These are phyloP conservation scores for Barnettozyma botsteinii DNA, from an alignment of 805 yeast genomes.

Conservation along the genomic window DNA sequence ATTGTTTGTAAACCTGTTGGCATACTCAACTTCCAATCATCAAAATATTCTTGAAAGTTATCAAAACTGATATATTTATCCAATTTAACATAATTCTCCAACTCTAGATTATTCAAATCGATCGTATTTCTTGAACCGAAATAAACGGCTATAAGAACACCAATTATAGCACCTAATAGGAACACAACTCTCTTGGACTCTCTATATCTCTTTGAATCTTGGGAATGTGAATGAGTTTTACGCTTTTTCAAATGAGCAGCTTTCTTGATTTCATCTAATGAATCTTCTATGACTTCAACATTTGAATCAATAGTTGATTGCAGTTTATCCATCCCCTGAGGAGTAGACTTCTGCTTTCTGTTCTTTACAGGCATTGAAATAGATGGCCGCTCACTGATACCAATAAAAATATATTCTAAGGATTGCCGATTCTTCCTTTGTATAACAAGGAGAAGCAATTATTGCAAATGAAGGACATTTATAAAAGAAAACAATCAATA, in stretches of 20 bases:
- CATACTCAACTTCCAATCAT: conserved; percentile 66
- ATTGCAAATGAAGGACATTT: too few relatives aligned
- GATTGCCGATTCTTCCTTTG: too few relatives aligned
- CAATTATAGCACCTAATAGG: conserved; percentile 66
- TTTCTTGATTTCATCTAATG: conserved; percentile 13
- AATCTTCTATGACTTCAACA: conserved; percentile 16
- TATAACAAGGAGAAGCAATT: too few relatives aligned
- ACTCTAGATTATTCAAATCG: conserved; percentile 19
- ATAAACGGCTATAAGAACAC: conserved; percentile 58
- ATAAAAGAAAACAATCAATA: background rate
- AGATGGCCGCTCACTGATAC: too few relatives aligned
- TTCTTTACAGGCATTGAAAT: background rate
- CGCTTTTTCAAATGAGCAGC: conserved; percentile 5
- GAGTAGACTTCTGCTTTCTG: background rate
- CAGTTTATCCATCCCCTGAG: conserved; percentile 1
- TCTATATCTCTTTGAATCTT: conserved; percentile 21
- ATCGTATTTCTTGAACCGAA: conserved; percentile 46
- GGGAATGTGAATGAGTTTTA: background rate
- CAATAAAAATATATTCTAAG: too few relatives aligned
- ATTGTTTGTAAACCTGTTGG: conserved; percentile 49
- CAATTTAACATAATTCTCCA: conserved; percentile 18
- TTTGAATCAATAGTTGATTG: conserved; percentile 13
- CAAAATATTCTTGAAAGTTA: conserved; percentile 49
- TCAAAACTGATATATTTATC: conserved; percentile 33
- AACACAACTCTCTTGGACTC: conserved; percentile 57